A percentile compares a stretch with the other conserved stretches of the same genome.
Evolutionary conservation across 208 protist species (phyloP).

Genomic region (Leptomonas seymouri): DNA sequence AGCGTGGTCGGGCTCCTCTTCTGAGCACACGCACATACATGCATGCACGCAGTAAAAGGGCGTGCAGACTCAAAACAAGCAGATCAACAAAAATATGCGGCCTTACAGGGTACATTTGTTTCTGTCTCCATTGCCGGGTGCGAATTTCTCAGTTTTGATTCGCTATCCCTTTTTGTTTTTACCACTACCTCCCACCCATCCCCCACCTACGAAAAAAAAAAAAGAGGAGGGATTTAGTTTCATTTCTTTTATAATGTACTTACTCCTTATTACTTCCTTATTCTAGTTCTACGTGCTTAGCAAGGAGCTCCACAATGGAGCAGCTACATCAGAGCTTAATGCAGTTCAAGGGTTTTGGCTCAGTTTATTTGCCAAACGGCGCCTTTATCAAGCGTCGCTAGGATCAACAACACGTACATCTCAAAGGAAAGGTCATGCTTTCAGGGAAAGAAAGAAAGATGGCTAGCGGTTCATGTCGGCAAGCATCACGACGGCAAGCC

Average conservation of each 20-base stretch:
- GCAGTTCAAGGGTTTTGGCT: neutral
- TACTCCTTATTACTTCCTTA: constrained; percentile 7
- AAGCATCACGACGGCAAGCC: too few relatives aligned
- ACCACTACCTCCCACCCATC: too few relatives aligned
- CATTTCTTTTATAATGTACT: constrained; percentile 8
- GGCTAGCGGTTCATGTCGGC: neutral
- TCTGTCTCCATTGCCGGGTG: too few relatives aligned
- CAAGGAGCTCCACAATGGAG: neutral
- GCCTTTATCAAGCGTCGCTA: neutral
- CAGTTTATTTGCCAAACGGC: neutral
- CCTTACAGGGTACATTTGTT: too few relatives aligned
- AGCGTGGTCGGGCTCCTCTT: neutral
- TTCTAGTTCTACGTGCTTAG: neutral
- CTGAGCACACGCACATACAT: neutral
- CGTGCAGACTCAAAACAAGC: neutral
- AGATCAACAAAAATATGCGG: neutral
- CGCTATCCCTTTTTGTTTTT: too few relatives aligned
- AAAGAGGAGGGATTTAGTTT: neutral
- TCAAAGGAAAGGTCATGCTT: neutral
- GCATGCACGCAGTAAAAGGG: neutral
- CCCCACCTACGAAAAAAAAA: too few relatives aligned
- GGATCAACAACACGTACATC: neutral
- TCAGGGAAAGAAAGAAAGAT: constrained; percentile 1
- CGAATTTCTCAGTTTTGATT: too few relatives aligned
- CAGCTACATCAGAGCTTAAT: neutral